A percentile compares a stretch with the other conserved stretches of the same genome.
phyloP scores from a whole-genome alignment of 208 protist species.

The Acanthamoeba triangularis region DNA sequence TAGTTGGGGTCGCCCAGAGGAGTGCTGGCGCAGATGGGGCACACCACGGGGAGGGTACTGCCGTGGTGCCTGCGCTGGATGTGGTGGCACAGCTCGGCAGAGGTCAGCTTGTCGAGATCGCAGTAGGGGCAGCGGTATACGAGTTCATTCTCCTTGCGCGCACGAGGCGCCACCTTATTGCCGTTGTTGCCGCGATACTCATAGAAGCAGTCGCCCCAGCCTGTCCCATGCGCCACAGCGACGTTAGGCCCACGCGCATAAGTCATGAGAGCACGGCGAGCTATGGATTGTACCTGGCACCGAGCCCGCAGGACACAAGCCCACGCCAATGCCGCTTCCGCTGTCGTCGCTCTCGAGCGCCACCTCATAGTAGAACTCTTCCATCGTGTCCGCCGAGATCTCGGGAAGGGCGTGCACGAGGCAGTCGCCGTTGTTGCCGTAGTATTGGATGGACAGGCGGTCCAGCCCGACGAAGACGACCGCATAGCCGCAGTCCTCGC shows the following conservation, averaged over 20 bases:
- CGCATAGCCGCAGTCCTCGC: constrained; percentile 28
- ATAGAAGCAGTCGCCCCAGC: constrained; percentile 69
- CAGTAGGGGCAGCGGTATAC: constrained; percentile 48
- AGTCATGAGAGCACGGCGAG: background rate
- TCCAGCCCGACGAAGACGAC: constrained; percentile 37
- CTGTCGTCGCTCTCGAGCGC: constrained; percentile 14
- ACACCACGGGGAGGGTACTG: constrained; percentile 41
- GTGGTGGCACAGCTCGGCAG: constrained; percentile 64
- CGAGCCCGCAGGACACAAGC: constrained; percentile 9
- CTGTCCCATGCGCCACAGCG: background rate
- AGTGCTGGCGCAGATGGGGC: constrained; percentile 51
- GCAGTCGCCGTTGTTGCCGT: constrained; percentile 33
- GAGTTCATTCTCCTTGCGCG: background rate
- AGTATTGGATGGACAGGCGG: constrained; percentile 41
- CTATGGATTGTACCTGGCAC: background rate
- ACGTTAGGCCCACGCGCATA: background rate
- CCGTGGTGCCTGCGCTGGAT: constrained; percentile 36
- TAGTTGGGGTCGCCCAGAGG: constrained; percentile 67
- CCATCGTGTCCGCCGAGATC: background rate
- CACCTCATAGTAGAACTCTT: constrained; percentile 29
- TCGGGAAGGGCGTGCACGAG: constrained; percentile 40
- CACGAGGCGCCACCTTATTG: constrained; percentile 19
- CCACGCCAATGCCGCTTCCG: constrained; percentile 40
- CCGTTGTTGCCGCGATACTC: constrained; percentile 46
- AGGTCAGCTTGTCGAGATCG: constrained; percentile 18